Evolutionary conservation across 352 stramenopile species (phyloP).

Genomic region (Thalassiosira exigua): DNA sequence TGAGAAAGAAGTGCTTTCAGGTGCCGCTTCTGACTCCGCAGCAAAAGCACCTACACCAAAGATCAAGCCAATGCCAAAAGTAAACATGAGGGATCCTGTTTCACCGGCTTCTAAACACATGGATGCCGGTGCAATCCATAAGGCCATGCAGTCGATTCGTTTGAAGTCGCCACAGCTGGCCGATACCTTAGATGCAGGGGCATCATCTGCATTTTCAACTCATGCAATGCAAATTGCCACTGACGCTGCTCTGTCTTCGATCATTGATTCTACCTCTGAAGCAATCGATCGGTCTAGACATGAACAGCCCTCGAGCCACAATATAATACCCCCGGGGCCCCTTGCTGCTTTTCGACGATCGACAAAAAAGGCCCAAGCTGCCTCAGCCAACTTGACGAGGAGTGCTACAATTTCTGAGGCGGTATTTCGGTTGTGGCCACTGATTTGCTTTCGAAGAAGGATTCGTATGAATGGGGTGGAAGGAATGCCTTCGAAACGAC

Average conservation of each 20-base stretch:
- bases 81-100: conserved; percentile 4
- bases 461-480: conserved; percentile 26
- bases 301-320: conserved; percentile 44
- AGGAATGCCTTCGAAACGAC: neutral
- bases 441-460: conserved; percentile 48
- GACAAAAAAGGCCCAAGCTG: conserved; percentile 64
- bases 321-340: conserved; percentile 66
- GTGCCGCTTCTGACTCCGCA: neutral
- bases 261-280: conserved; percentile 40
- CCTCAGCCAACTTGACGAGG: conserved; percentile 63
- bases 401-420: conserved; percentile 77
- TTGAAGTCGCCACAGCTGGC: conserved; percentile 52
- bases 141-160: conserved; percentile 57
- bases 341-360: conserved; percentile 64
- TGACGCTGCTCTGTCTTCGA: conserved; percentile 17
- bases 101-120: conserved; percentile 22
- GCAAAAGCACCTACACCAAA: neutral
- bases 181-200: conserved; percentile 43
- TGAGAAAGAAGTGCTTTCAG: neutral
- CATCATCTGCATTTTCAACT: conserved; percentile 35
- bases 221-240: conserved; percentile 9
- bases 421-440: conserved; percentile 59
- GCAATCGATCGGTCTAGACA: conserved; percentile 24
- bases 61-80: neutral
- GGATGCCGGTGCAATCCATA: conserved; percentile 45